Evolutionary conservation across 164 flowering plant species (phyloP), one percentile per base, ranked within the genome.

Genomic region (Taxillus chinensis): DNA sequence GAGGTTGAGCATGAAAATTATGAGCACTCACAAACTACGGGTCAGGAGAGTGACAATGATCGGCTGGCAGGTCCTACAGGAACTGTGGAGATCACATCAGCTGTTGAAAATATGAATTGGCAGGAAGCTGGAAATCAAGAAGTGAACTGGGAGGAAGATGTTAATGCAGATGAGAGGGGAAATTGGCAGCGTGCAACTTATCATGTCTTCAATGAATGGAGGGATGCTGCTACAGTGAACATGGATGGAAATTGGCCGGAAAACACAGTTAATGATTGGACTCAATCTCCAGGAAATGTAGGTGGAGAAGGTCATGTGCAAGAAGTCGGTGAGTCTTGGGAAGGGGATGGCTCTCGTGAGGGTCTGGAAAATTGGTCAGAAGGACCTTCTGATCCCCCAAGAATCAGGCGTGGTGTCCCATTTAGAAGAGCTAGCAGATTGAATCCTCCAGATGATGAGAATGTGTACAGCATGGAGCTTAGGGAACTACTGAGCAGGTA

Each of bases 381-480:
- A 68, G 83, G 79, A 63, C 82, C 84, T 65, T 74, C 90, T 57
- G 83, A 73, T 74, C 82, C 81, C 57, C 75, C 83, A 58, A 84
- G 96, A 74, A 70, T 61, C 63, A 81, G 82, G 8, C 81, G 85
- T 45, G 50, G 79, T 56, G 65, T 78, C 71, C 85, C 93, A 43
- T 27, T 71, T 16, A 79, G 96, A 76, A 84, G 95, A 66, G 60
- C 69, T 53, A 82, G 69, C 64, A 78, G 95, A 70, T 89, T 90
- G 67, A 91, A 87, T 49, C 97, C 91, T 5, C 96, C 96, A 38
- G 97, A 90, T 66, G 96, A 93, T 77, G 97, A 93, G 66, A 89
- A 84, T 71, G 97, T 90, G 64, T 90, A 93, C 62, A 90, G 95
- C 65, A 93, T 93, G 95, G 99, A 93, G 77, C 97, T 93, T 58